Evolutionary conservation across 495 filamentous ascomycete species (phyloP).

Genomic region (Neurospora pannonica): DNA sequence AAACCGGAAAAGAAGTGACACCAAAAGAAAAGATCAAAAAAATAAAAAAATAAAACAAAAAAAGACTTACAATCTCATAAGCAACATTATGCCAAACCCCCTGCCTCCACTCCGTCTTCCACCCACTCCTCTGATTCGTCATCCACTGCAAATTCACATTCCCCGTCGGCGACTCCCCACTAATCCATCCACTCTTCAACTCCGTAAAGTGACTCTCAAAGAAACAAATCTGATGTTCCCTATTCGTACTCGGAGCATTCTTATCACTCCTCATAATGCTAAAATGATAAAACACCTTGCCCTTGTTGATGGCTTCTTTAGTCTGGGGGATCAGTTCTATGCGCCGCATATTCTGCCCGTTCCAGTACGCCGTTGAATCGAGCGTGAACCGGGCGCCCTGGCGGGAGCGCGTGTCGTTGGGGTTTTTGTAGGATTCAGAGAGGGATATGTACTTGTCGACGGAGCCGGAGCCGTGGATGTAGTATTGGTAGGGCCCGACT

Average conservation of each 20-base stretch:
- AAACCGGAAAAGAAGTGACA: neutral
- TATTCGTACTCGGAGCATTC: constrained; percentile 47
- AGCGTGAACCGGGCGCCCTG: constrained; percentile 60
- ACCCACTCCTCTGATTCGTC: constrained; percentile 30
- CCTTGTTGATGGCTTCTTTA: constrained; percentile 48
- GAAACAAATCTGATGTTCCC: constrained; percentile 66
- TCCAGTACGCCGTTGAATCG: constrained; percentile 49
- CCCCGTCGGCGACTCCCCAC: constrained; percentile 43
- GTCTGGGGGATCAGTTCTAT: constrained; percentile 59
- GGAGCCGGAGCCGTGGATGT: constrained; percentile 52
- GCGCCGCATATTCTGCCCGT: constrained; percentile 44
- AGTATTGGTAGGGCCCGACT: constrained; percentile 63
- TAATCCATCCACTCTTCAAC: constrained; percentile 58
- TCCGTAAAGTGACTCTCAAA: constrained; percentile 68
- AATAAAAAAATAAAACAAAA: neutral
- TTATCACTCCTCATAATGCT: constrained; percentile 44
- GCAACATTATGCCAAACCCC: constrained; percentile 67
- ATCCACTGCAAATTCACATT: constrained; percentile 42
- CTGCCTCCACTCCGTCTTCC: constrained; percentile 38
- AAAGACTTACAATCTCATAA: constrained; percentile 40
- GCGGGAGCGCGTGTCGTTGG: constrained; percentile 45
- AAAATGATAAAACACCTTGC: constrained; percentile 59
- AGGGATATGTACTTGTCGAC: constrained; percentile 50
- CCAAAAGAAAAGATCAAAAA: neutral
- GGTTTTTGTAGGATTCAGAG: constrained; percentile 48